A percentile compares a stretch with the other conserved stretches of the same genome.
phyloP scores from a whole-genome alignment of 306 rosid genomes.

The Acmispon strigosus region DNA sequence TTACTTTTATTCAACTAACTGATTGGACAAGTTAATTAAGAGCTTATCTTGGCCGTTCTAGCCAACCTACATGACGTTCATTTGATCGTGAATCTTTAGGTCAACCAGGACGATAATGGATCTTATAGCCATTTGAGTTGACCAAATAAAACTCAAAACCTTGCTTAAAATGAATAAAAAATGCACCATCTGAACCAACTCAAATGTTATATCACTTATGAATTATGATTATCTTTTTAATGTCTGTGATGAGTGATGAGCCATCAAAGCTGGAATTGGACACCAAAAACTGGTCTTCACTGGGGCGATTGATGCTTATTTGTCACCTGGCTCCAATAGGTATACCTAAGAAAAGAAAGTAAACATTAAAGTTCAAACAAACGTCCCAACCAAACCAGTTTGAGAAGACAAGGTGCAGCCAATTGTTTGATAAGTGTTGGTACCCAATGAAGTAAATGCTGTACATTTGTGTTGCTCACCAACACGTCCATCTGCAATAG shows the following conservation, averaged over 20 bases:
- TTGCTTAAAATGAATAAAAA: too few relatives aligned
- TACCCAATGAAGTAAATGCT: conserved; percentile 33
- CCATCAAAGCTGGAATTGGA: conserved; percentile 21
- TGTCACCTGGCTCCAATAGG: conserved; percentile 21
- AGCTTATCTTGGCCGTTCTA: too few relatives aligned
- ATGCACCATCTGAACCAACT: too few relatives aligned
- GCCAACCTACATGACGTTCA: too few relatives aligned
- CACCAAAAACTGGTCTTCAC: background rate
- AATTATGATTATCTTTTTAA: too few relatives aligned
- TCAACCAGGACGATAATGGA: too few relatives aligned
- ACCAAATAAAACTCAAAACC: too few relatives aligned
- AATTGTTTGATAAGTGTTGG: conserved; percentile 17
- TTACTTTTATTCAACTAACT: too few relatives aligned
- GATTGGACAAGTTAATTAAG: too few relatives aligned
- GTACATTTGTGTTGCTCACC: conserved; percentile 41
- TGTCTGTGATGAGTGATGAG: background rate
- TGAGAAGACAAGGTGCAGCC: conserved; percentile 35
- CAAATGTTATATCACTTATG: too few relatives aligned
- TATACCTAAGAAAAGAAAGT: conserved; percentile 11
- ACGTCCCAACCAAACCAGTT: conserved; percentile 14
- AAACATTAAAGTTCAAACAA: background rate
- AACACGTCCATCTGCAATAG: conserved; percentile 30
- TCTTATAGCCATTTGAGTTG: too few relatives aligned
- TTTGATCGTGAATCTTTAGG: too few relatives aligned
- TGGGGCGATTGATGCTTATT: conserved; percentile 2